Percentiles rank a stretch among this genome's conserved stretches.
These are phyloP conservation scores for Ciborinia camelliae DNA, from an alignment of 2,329 filamentous ascomycete species.

Conservation along the genomic window DNA sequence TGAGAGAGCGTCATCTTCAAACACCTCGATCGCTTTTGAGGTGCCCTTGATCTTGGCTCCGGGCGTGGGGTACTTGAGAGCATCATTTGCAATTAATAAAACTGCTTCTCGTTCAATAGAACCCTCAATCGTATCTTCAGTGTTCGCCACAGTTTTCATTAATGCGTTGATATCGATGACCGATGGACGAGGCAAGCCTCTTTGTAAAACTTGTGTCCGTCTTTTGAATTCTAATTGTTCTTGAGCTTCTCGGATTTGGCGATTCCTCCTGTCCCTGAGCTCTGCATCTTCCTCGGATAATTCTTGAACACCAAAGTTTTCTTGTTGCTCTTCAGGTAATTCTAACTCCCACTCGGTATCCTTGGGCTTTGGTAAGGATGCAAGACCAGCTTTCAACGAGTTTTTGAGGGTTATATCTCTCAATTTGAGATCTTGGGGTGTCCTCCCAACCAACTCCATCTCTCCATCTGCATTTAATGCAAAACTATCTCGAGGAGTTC, in stretches of 20 bases:
- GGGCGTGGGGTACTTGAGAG: slow-evolving; percentile 67
- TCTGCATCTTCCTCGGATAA: slow-evolving; percentile 59
- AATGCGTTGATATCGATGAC: slow-evolving; percentile 68
- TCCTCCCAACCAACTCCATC: slow-evolving; percentile 67
- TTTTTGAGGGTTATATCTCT: slow-evolving; percentile 66
- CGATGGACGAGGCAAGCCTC: slow-evolving; percentile 71
- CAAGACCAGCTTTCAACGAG: slow-evolving; percentile 69
- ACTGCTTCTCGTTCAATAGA: slow-evolving; percentile 76
- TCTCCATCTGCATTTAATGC: slow-evolving; percentile 70
- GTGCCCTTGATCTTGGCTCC: slow-evolving; percentile 62
- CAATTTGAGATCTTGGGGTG: slow-evolving; percentile 71
- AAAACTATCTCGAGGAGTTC: slow-evolving; percentile 85
- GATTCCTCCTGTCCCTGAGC: slow-evolving; percentile 75
- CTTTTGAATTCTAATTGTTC: slow-evolving; percentile 71
- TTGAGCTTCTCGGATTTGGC: slow-evolving; percentile 66
- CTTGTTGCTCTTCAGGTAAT: slow-evolving; percentile 75
- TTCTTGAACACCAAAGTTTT: slow-evolving; percentile 50
- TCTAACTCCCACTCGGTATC: slow-evolving; percentile 94
- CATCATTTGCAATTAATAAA: slow-evolving; percentile 77
- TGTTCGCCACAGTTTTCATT: slow-evolving; percentile 57
- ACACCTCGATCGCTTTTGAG: slow-evolving; percentile 54
- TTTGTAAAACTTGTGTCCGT: slow-evolving; percentile 89
- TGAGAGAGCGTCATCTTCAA: slow-evolving; percentile 70
- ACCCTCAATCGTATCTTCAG: slow-evolving; percentile 61
- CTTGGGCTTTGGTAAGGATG: slow-evolving; percentile 85